Conservation (phyloP, 2,329 filamentous ascomycete genomes). For the Fusarium circinatum region DNA sequence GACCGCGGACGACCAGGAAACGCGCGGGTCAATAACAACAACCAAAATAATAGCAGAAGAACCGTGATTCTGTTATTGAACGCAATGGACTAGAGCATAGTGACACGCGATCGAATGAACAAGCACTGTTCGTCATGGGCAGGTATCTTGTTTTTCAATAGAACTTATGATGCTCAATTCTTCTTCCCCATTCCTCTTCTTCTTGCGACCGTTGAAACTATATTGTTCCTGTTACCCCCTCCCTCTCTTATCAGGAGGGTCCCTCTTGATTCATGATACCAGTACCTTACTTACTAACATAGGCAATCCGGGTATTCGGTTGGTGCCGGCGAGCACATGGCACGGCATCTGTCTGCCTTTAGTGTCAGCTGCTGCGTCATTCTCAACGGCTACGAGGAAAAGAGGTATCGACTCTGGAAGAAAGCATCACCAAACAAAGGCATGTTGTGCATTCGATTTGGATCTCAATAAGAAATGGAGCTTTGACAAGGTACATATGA, state of each 20-base stretch:
- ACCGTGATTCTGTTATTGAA: slow-evolving; percentile 27
- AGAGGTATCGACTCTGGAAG: background rate
- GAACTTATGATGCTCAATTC: background rate
- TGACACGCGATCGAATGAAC: background rate
- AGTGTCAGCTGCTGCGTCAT: slow-evolving; percentile 24
- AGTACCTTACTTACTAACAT: slow-evolving; percentile 12
- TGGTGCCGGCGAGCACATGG: slow-evolving; percentile 24
- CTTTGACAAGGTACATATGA: background rate
- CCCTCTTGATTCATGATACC: slow-evolving; percentile 13
- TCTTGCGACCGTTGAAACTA: slow-evolving; percentile 7
- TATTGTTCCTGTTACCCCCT: slow-evolving; percentile 2
- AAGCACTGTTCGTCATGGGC: background rate
- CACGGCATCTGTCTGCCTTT: slow-evolving; percentile 4
- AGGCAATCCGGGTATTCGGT: slow-evolving; percentile 17
- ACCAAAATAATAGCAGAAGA: slow-evolving; percentile 40
- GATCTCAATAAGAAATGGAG: background rate
- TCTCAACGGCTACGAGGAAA: slow-evolving; percentile 5
- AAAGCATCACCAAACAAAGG: background rate
- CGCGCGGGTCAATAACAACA: slow-evolving; percentile 46
- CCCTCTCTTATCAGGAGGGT: background rate
- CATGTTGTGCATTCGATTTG: background rate
- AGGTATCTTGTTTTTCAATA: background rate
- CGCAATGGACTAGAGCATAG: slow-evolving; percentile 7
- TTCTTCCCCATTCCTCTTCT: background rate
- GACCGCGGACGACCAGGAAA: slow-evolving; percentile 44